Evolutionary conservation across 2,329 filamentous ascomycete species (phyloP), one percentile per base, ranked within the genome.

Genomic region (Laburnicola sp.): DNA sequence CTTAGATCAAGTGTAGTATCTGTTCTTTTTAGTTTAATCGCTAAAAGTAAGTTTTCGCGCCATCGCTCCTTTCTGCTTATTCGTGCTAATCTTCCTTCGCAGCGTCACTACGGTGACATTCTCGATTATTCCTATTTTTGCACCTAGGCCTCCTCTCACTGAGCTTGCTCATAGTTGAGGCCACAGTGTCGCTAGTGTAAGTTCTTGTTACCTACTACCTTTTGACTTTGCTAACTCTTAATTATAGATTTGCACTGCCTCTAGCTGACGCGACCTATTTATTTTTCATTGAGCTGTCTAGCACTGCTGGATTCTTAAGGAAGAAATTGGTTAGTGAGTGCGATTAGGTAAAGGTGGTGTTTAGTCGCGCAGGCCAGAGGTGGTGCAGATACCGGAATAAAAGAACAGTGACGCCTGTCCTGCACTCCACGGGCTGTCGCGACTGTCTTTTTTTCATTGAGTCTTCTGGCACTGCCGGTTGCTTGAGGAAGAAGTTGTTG

Each of bases 81-180:
- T 10, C 10, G 5, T 30, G 28, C 28, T 30, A 30, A 30, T n/a
- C n/a, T n/a, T n/a, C 28, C 5, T 5, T 30, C 28, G 28, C 28
- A 30, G 28, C 37, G 37, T 26, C 7, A 9, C 37, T 45, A 48
- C 28, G 36, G 45, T 23, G 3, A 23, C 45, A 47, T 48, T 48
- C 30, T 40, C 21, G 36, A 42, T 42, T 48, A 42, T 41, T 28
- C 36, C 32, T 41, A 48, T 41, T 48, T 48, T 42, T 48, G 28
- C 7, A n/a, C n/a, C n/a, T n/a, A n/a, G n/a, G n/a, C n/a, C n/a
- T n/a, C n/a, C n/a, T n/a, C n/a, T n/a, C n/a, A 32, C 3, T 48
- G 36, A 35, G 44, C 44, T 47, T 47, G 44, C 44, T 40, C 44
- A 47, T 40, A 47, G 44, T 47, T 47, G 44, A 47, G 44, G 25